phyloP scores from a whole-genome alignment of 108 stramenopile genomes.

The Mayamaea pseudoterrestris region DNA sequence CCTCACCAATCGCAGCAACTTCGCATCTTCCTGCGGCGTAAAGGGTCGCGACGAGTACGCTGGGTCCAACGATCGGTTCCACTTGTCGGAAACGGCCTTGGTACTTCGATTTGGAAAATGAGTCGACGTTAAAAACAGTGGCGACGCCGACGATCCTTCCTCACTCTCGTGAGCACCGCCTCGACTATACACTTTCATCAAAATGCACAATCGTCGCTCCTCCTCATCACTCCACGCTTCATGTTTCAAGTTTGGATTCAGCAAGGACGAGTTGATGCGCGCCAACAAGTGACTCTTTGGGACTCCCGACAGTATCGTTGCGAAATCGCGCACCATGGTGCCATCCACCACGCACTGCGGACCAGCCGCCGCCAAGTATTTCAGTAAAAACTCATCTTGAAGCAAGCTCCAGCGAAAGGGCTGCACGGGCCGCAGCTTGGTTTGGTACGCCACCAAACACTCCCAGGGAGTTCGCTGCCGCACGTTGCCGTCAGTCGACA shows the following conservation, averaged over 20 bases:
- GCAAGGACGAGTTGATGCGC: slow-evolving; percentile 22
- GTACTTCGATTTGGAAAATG: slow-evolving; percentile 33
- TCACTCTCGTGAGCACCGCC: background rate
- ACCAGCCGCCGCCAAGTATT: slow-evolving; percentile 37
- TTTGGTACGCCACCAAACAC: slow-evolving; percentile 7
- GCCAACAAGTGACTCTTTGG: slow-evolving; percentile 12
- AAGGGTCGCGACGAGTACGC: slow-evolving; percentile 15
- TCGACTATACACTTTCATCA: slow-evolving; percentile 14
- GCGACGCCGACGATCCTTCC: background rate
- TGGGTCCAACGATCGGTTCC: slow-evolving; percentile 40
- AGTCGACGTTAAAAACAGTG: background rate
- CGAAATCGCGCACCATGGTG: slow-evolving; percentile 12
- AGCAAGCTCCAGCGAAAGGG: slow-evolving; percentile 26
- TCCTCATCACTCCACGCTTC: slow-evolving; percentile 15
- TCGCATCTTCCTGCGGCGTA: slow-evolving; percentile 21
- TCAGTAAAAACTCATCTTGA: slow-evolving; percentile 45
- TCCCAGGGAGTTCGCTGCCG: slow-evolving; percentile 3
- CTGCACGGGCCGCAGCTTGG: slow-evolving; percentile 9
- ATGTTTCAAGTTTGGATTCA: slow-evolving; percentile 32
- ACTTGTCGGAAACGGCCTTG: slow-evolving; percentile 29
- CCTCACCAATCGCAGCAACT: slow-evolving; percentile 7
- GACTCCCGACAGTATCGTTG: slow-evolving; percentile 10
- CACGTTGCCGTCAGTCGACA: no score
- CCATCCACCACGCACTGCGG: slow-evolving; percentile 29
- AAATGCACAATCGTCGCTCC: slow-evolving; percentile 14